phyloP scores from a whole-genome alignment of 441 rosid species.

The Breynia disticha region DNA sequence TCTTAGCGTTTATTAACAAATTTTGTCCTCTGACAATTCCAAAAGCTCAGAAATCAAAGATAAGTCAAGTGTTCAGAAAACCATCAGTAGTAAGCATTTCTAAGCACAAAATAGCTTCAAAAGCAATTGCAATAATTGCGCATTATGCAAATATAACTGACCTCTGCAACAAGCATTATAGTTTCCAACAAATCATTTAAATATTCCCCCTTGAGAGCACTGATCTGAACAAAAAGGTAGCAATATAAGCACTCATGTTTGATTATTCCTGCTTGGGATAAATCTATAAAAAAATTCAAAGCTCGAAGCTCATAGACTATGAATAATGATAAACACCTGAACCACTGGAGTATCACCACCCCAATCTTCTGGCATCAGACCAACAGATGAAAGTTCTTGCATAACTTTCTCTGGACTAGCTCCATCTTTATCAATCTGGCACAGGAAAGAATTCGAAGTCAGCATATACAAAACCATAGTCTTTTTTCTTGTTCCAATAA shows the following conservation, averaged over 20 bases:
- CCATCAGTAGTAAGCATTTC: too few species aligned
- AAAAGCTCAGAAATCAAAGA: too few species aligned
- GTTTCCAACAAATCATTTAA: conserved; percentile 85
- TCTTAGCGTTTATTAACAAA: too few species aligned
- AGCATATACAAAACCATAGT: conserved; percentile 11
- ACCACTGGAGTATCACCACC: conserved; percentile 97
- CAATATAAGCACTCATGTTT: not conserved
- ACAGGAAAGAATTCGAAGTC: conserved; percentile 13
- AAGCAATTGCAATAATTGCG: not conserved
- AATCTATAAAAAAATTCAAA: conserved; percentile 14
- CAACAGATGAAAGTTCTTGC: conserved; percentile 94
- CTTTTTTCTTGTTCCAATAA: conserved; percentile 4
- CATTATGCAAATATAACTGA: conserved; percentile 21
- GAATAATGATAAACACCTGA: conserved; percentile 45
- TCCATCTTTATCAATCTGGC: conserved; percentile 93
- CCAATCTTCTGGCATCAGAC: conserved; percentile 98
- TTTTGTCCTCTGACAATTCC: too few species aligned
- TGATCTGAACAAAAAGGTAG: conserved; percentile 47
- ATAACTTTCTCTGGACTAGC: conserved; percentile 92
- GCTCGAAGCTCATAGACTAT: conserved; percentile 7
- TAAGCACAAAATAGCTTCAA: not conserved
- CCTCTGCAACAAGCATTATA: conserved; percentile 98
- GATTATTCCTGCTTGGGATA: too few species aligned
- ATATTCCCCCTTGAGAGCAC: conserved; percentile 90
- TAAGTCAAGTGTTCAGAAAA: too few species aligned